These are phyloP conservation scores for Fusarium palustre DNA, from an alignment of 2,329 filamentous ascomycete genomes.

Conservation along the genomic window DNA sequence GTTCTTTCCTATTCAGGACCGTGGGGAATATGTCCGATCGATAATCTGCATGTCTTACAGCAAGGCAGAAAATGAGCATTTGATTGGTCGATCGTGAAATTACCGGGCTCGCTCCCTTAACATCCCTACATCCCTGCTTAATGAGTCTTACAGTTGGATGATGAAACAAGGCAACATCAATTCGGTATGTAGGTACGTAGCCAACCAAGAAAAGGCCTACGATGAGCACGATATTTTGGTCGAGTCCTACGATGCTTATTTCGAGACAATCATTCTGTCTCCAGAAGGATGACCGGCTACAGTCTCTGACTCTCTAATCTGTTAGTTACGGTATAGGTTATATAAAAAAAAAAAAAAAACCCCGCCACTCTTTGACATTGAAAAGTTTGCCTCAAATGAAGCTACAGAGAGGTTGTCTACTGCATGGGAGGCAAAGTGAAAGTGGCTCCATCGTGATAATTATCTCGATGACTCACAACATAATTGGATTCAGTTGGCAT, in stretches of 20 bases:
- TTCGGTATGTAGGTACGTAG: not conserved
- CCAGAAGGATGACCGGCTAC: not conserved
- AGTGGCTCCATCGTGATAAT: constrained; percentile 8
- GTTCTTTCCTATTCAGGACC: not conserved
- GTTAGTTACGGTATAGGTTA: not conserved
- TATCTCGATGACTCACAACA: constrained; percentile 28
- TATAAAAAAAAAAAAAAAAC: too few relatives aligned
- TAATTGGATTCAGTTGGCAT: not conserved
- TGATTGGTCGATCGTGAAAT: not conserved
- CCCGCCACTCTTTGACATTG: not conserved
- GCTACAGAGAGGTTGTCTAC: not conserved
- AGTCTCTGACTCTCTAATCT: not conserved
- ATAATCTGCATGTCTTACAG: not conserved
- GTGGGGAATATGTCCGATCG: not conserved
- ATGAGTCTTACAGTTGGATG: not conserved
- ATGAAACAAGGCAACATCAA: not conserved
- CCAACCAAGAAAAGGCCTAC: not conserved
- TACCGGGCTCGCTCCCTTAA: not conserved
- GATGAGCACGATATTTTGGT: not conserved
- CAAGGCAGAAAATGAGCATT: not conserved
- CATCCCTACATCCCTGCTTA: not conserved
- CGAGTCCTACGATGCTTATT: not conserved
- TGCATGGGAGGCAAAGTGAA: constrained; percentile 1
- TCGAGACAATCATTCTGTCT: not conserved
- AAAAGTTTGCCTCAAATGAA: not conserved